A percentile compares a stretch with the other conserved stretches of the same genome.
Evolutionary conservation across 176 grass and related monocot species (phyloP).

Genomic region (Oryza longistaminata): DNA sequence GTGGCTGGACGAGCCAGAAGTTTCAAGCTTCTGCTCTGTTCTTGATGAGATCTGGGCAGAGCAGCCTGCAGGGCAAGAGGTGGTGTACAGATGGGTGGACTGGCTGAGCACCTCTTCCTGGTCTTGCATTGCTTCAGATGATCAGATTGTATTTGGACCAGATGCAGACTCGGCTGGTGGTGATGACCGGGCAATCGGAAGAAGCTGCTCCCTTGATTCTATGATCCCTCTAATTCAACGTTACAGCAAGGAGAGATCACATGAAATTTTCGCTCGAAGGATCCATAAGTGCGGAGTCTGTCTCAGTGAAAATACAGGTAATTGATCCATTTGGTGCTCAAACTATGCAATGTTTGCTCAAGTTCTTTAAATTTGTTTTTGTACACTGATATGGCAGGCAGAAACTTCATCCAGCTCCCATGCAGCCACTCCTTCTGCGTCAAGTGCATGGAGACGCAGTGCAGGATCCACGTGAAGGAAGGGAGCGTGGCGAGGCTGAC

Average conservation of each 20-base stretch:
- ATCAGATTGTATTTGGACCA: conserved; percentile 23
- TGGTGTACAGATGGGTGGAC: conserved; percentile 56
- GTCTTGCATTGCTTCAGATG: conserved; percentile 37
- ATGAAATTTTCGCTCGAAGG: not conserved
- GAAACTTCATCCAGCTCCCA: conserved; percentile 6
- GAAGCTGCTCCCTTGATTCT: conserved; percentile 21
- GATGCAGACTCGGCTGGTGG: not conserved
- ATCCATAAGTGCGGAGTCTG: not conserved
- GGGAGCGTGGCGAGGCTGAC: not conserved
- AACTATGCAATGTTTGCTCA: not conserved
- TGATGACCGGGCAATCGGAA: conserved; percentile 41
- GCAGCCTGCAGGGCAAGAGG: conserved; percentile 44
- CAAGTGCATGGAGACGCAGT: conserved; percentile 22
- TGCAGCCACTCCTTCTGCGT: conserved; percentile 1
- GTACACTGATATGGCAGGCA: not conserved
- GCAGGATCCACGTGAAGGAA: conserved; percentile 20
- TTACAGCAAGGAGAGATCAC: not conserved
- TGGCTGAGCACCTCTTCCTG: conserved; percentile 39
- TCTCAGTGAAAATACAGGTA: not conserved
- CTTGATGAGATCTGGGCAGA: conserved; percentile 57
- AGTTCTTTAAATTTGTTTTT: too few relatives aligned
- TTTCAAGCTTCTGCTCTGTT: conserved; percentile 45
- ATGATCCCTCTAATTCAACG: conserved; percentile 40
- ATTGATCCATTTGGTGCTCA: not conserved
- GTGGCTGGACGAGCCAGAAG: conserved; percentile 42